A percentile compares a stretch with the other conserved stretches of the same genome.
phyloP scores from a whole-genome alignment of 495 filamentous ascomycete species.

The Cercophora scortea region DNA sequence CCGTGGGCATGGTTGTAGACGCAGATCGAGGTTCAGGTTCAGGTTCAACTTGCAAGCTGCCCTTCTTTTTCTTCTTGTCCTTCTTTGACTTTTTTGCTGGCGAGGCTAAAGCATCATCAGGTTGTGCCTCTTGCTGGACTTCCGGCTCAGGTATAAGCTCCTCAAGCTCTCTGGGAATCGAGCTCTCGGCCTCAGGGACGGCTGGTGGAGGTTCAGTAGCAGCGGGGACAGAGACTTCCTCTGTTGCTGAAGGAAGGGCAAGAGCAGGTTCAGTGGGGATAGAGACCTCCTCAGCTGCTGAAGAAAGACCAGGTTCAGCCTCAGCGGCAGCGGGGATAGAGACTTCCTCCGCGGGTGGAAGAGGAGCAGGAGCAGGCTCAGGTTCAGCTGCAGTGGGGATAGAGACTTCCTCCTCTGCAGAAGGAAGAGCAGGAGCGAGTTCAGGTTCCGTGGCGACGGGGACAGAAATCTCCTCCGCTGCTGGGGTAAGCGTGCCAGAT shows the following conservation, averaged over 20 bases:
- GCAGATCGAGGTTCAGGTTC: background rate
- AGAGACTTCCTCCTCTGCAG: too few species aligned
- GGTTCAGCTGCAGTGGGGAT: too few species aligned
- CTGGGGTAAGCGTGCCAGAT: background rate
- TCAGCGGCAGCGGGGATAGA: background rate
- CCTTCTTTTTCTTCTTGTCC: constrained; percentile 24
- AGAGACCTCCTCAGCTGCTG: too few species aligned
- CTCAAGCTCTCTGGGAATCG: too few species aligned
- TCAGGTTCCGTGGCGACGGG: constrained; percentile 8
- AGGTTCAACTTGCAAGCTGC: background rate
- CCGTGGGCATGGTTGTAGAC: too few species aligned
- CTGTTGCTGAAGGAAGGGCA: too few species aligned
- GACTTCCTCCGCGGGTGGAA: background rate
- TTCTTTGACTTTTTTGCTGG: constrained; percentile 23
- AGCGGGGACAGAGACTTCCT: background rate
- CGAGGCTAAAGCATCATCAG: background rate
- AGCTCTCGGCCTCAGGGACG: too few species aligned
- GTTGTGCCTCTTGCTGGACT: background rate
- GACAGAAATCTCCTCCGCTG: background rate
- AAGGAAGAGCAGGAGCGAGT: too few species aligned
- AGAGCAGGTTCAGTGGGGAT: too few species aligned
- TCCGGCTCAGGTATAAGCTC: background rate
- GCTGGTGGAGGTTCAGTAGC: too few species aligned
- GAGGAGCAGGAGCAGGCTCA: constrained; percentile 2
- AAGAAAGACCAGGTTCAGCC: too few species aligned